phyloP scores from a whole-genome alignment of 106 monocot genomes.

The Xerophyta viscosa region DNA sequence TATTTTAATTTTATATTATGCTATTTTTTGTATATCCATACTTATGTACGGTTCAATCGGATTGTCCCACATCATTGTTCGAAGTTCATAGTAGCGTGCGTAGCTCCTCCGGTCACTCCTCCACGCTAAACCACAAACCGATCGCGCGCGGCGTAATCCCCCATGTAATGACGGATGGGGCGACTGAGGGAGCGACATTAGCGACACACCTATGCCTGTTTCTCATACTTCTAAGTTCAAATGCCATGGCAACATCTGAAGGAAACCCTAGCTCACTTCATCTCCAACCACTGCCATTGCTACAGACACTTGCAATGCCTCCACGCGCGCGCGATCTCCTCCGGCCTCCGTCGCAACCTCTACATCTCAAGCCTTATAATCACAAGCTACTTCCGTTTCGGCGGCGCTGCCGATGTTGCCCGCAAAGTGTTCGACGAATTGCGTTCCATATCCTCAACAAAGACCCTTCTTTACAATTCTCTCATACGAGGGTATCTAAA shows the following conservation, averaged over 20 bases:
- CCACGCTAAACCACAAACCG: too few relatives aligned
- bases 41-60: too few relatives aligned
- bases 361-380: slow-evolving; percentile 46
- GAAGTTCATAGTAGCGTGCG: too few relatives aligned
- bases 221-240: too few relatives aligned
- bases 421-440: slow-evolving; percentile 25
- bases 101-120: too few relatives aligned
- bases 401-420: slow-evolving; percentile 11
- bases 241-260: slow-evolving; percentile 43
- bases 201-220: too few relatives aligned
- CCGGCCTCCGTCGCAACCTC: slow-evolving; percentile 47
- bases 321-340: slow-evolving; percentile 32
- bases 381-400: slow-evolving; percentile 38
- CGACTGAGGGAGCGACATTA: too few relatives aligned
- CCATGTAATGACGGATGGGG: too few relatives aligned
- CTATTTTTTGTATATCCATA: too few relatives aligned
- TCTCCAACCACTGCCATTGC: slow-evolving; percentile 14
- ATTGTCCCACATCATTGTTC: too few relatives aligned
- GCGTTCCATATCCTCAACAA: slow-evolving; percentile 9
- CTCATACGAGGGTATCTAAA: slow-evolving; percentile 48
- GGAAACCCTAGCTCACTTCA: slow-evolving; percentile 45
- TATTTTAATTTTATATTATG: too few relatives aligned
- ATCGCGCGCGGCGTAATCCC: too few relatives aligned
- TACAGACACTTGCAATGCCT: slow-evolving; percentile 15
- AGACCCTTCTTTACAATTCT: slow-evolving; percentile 63